Base-by-base conservation (phyloP, 257 asterid species). In the Rehmannia glutinosa region DNA sequence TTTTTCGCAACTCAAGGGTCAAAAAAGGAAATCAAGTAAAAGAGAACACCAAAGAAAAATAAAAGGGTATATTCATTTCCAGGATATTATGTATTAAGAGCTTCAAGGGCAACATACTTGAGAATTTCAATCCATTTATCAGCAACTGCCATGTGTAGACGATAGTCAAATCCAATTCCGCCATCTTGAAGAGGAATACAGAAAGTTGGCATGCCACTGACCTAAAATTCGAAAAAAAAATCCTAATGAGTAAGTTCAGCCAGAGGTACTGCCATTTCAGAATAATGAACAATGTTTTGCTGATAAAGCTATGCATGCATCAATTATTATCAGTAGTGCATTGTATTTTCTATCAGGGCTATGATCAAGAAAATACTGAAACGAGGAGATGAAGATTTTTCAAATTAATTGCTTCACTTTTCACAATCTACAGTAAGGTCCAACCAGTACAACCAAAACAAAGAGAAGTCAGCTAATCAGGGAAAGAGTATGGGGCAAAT, bases 61-160 rank as follows among this genome's bases (percentile, higher is more conserved):
- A 25, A 12, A 21, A 3, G 61, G 16, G 17, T 24, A 45, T 36
- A 59, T 25, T 58, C 39, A 75, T 58, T 62, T 45, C 35, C 45
- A 21, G 62, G 62, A 61, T 30, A 15, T 46, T 11, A 82, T 24
- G 38, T 21, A n/a, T 65, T 39, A 65, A 56, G 49, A 73, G 78
- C 53, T 63, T 73, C 38, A 60, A 73, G 69, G 73, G 39, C 9
- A 73, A 71, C 93, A 74, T 88, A 87, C 97, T 85, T 82, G 80
- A 94, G 97, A 62, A 80, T 80, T 74, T 91, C 96, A 67, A 94
- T 88, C 99, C 99, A 94, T 77, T 94, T 91, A 80, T 94, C 99
- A 38, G 99, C 97, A 80, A 94, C 74, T 64, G 99, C 99, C 99
- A 94, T 94, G 62, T 94, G 99, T 62, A 94, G 86, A 63, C 99